phyloP scores from a whole-genome alignment of 2,329 filamentous ascomycete species.

The Colletotrichum trifolii region DNA sequence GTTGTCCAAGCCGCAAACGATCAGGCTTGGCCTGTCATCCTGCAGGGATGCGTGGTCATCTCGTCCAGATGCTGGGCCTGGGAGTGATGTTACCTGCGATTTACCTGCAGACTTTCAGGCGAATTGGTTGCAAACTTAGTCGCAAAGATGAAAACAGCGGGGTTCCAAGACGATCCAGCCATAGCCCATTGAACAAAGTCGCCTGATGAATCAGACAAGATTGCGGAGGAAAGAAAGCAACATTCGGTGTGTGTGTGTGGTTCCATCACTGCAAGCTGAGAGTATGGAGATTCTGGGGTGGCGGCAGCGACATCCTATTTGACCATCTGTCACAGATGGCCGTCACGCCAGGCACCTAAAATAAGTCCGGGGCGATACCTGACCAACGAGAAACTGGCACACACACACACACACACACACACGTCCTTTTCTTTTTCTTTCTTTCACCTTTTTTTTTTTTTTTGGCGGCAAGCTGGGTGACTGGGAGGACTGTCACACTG shows the following conservation, averaged over 20 bases:
- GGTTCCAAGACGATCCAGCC: slow-evolving; percentile 13
- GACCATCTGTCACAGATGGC: not conserved
- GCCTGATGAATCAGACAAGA: slow-evolving; percentile 30
- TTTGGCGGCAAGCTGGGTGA: no score
- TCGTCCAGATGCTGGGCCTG: not conserved
- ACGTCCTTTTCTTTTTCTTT: no score
- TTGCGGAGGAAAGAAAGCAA: slow-evolving; percentile 7
- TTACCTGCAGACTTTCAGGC: not conserved
- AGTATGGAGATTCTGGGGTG: slow-evolving; percentile 24
- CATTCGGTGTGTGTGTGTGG: slow-evolving; percentile 32
- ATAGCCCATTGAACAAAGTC: slow-evolving; percentile 11
- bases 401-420: no score
- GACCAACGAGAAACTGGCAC: no score
- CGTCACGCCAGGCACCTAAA: no score
- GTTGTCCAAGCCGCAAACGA: slow-evolving; percentile 15
- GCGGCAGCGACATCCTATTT: slow-evolving; percentile 6
- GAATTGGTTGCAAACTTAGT: slow-evolving; percentile 11
- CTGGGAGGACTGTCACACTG: no score
- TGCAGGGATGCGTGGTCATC: slow-evolving; percentile 4
- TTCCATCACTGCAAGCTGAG: slow-evolving; percentile 24
- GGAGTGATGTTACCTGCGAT: slow-evolving; percentile 1
- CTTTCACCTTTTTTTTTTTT: no score
- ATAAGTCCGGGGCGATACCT: no score
- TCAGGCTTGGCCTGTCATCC: slow-evolving; percentile 21
- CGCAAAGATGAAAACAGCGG: slow-evolving; percentile 18